phyloP scores from a whole-genome alignment of 805 yeast genomes.

The Wickerhamomyces bisporus region DNA sequence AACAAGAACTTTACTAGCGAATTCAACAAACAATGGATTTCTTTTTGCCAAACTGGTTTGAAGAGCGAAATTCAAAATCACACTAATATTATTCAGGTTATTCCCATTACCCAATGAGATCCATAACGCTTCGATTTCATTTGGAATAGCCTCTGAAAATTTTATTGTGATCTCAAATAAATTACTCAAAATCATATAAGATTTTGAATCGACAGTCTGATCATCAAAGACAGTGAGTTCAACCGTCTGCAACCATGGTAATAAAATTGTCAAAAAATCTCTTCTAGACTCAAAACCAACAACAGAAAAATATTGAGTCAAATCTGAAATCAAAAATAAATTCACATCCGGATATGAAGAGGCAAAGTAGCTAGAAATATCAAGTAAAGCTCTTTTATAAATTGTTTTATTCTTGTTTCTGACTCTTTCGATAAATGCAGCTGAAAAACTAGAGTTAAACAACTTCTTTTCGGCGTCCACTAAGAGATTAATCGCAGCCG shows the following conservation, averaged over 20 bases:
- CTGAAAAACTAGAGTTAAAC: constrained; percentile 48
- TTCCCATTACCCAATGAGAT: constrained; percentile 80
- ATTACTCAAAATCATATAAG: constrained; percentile 72
- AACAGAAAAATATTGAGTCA: constrained; percentile 63
- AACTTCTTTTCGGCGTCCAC: constrained; percentile 57
- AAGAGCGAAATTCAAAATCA: constrained; percentile 65
- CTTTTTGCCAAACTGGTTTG: constrained; percentile 63
- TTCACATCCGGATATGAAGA: constrained; percentile 52
- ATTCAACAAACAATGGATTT: constrained; percentile 69
- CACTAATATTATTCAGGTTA: constrained; percentile 62
- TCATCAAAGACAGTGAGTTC: constrained; percentile 45
- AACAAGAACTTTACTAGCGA: constrained; percentile 75
- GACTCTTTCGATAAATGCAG: constrained; percentile 62
- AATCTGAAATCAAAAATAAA: constrained; percentile 59
- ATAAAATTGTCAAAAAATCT: constrained; percentile 71
- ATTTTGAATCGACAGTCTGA: constrained; percentile 33
- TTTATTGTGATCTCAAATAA: constrained; percentile 80
- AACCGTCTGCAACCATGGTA: constrained; percentile 91
- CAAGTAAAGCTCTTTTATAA: constrained; percentile 80
- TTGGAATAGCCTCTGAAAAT: constrained; percentile 67
- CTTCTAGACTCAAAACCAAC: constrained; percentile 57
- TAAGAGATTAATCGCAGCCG: constrained; percentile 67
- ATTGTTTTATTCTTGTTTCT: constrained; percentile 75
- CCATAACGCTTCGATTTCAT: constrained; percentile 94
- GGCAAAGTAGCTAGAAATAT: constrained; percentile 72